Evolutionary conservation across 2,329 filamentous ascomycete species (phyloP), one percentile per base, ranked within the genome.

Genomic region (Aspergillus versicolor): DNA sequence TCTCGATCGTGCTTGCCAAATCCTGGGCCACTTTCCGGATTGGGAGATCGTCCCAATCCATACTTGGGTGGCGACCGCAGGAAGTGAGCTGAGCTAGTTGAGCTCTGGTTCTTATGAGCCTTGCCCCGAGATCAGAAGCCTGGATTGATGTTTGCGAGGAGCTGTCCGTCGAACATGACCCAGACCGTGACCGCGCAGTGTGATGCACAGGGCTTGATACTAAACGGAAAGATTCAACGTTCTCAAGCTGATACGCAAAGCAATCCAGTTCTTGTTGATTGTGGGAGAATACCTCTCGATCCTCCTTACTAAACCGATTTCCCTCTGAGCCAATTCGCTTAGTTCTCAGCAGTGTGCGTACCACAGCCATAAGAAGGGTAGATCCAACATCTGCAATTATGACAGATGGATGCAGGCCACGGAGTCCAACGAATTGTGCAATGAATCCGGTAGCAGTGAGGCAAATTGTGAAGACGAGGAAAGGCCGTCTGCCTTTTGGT

Each of bases 381-480:
- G 69, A 68, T 0, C 70, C 73, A 19, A 76, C 37, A 38, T 75
- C 70, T 24, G 67, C 65, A 2, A 77, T 54, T 15, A 69, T 70
- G 7, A 77, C 71, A 0, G 71, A 73, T 1, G 73, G 63, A 50
- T 76, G 71, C 5, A 76, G 62, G 1, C 70, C 73, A 47, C 74
- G 65, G 2, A 75, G 61, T 2, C 75, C 75, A 7, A 77, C 61
- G 30, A 77, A 77, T 51, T 77, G 74, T 1, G 72, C 45, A 3
- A 76, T 60, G 17, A 73, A 77, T 1, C 74, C 74, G 4, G 68
- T 2, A 11, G 73, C 54, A 0, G 73, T 72, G 1, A 68, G 48
- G 0, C 44, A 15, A 8, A 75, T 54, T 3, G 67, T 65, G 6
- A 61, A 52, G 3, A 69, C 45, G 1, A 71, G 63, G 5, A 65